phyloP scores from a whole-genome alignment of 495 filamentous ascomycete genomes.

The Cercophora sp. region DNA sequence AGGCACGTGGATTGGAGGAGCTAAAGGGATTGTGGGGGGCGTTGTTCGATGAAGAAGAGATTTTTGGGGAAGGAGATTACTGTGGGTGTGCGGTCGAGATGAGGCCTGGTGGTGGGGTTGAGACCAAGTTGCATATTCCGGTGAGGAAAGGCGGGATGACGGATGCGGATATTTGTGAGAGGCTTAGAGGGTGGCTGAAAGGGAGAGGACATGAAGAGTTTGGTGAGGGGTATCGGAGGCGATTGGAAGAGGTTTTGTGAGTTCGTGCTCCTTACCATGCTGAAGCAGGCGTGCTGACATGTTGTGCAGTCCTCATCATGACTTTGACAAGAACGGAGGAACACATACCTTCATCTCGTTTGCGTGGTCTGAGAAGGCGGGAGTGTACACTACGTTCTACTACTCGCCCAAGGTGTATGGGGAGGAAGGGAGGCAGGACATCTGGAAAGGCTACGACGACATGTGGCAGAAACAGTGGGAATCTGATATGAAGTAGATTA shows the following conservation, averaged over 20 bases:
- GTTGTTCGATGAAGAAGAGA: background rate
- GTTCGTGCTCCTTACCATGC: no score
- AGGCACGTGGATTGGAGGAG: background rate
- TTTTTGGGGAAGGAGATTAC: background rate
- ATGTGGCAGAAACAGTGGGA: background rate
- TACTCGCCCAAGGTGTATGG: constrained; percentile 2
- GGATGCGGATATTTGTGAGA: background rate
- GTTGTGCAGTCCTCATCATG: background rate
- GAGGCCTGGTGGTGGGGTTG: background rate
- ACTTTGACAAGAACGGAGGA: background rate
- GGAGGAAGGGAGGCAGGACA: background rate
- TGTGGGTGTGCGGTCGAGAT: constrained; percentile 4
- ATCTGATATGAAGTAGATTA: no score
- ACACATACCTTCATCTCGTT: constrained; percentile 6
- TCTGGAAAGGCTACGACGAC: constrained; percentile 5
- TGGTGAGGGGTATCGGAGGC: background rate
- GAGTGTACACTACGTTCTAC: constrained; percentile 3
- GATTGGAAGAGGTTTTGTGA: background rate
- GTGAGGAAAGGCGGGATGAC: background rate
- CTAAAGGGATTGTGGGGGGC: background rate
- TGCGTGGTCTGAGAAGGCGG: background rate
- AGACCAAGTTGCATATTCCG: constrained; percentile 6
- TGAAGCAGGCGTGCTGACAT: background rate
- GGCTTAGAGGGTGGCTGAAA: background rate
- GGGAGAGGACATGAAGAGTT: constrained; percentile 2